These are phyloP conservation scores for Fusarium sp. DNA, from an alignment of 2,329 filamentous ascomycete genomes.

Conservation along the genomic window DNA sequence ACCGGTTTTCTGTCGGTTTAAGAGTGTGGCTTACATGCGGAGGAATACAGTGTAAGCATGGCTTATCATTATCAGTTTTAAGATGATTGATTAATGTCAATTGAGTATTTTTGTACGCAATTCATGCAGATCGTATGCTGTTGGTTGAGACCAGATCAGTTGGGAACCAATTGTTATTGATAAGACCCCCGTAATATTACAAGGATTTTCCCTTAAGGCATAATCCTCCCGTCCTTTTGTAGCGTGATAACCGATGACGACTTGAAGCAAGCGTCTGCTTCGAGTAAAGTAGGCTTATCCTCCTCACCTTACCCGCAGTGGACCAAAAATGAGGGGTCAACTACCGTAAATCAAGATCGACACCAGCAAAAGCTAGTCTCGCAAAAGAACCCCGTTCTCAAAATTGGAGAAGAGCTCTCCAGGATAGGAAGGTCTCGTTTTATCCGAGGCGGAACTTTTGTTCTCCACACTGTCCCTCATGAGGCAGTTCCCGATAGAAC, in stretches of 20 bases:
- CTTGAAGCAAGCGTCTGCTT: not conserved
- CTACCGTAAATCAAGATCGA: not conserved
- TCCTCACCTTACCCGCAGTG: not conserved
- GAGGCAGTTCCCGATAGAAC: not conserved
- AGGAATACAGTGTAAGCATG: not conserved
- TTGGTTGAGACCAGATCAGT: not conserved
- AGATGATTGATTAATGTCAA: not conserved
- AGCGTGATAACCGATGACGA: constrained; percentile 1
- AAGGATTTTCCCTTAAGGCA: not conserved
- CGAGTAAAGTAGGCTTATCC: too few relatives aligned
- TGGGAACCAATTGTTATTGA: not conserved
- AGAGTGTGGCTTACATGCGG: not conserved
- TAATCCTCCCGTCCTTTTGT: constrained; percentile 2
- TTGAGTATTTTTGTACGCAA: not conserved
- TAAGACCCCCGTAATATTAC: constrained; percentile 1
- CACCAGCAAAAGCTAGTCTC: not conserved
- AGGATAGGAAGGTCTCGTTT: not conserved
- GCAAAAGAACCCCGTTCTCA: not conserved
- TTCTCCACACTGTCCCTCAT: constrained; percentile 25
- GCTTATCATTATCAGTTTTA: not conserved
- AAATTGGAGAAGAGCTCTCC: not conserved
- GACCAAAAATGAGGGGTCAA: not conserved
- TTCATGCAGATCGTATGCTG: not conserved
- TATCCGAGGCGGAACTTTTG: constrained; percentile 25
- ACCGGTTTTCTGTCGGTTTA: too few relatives aligned